Evolutionary conservation across 2,329 filamentous ascomycete species (phyloP).

Genomic region (Saccharata proteae): DNA sequence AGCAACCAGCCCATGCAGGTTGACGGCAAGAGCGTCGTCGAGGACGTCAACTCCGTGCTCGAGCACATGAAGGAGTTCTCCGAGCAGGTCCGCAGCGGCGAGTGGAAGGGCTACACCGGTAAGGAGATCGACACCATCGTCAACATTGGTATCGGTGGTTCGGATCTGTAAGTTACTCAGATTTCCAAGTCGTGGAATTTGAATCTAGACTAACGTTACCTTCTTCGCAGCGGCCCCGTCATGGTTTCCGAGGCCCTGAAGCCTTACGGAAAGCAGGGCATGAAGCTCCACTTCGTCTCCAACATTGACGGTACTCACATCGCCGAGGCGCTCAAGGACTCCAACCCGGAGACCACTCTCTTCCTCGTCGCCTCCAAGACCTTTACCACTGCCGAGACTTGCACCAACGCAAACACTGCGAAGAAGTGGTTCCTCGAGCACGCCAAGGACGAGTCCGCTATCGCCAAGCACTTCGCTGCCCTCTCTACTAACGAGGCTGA

Average conservation of each 20-base stretch:
- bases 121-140: slow-evolving; percentile 95
- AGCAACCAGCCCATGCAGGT: slow-evolving; percentile 71
- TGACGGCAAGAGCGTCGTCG: slow-evolving; percentile 85
- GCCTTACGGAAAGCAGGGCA: slow-evolving; percentile 74
- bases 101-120: slow-evolving; percentile 95
- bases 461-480: slow-evolving; percentile 97
- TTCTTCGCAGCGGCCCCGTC: slow-evolving; percentile 64
- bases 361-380: slow-evolving; percentile 99
- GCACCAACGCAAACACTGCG: slow-evolving; percentile 91
- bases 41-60: slow-evolving; percentile 80
- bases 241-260: slow-evolving; percentile 99
- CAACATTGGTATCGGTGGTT: slow-evolving; percentile 97
- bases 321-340: slow-evolving; percentile 76
- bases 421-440: slow-evolving; percentile 92
- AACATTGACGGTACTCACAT: slow-evolving; percentile 99
- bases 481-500: slow-evolving; percentile 91
- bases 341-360: slow-evolving; percentile 94
- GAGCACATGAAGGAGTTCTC: slow-evolving; percentile 98
- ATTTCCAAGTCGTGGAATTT: neutral
- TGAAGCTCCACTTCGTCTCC: slow-evolving; percentile 95
- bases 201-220: neutral
- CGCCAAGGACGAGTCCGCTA: slow-evolving; percentile 59
- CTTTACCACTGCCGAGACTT: slow-evolving; percentile 96
- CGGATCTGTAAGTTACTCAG: slow-evolving; percentile 66
- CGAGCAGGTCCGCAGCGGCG: slow-evolving; percentile 82